phyloP scores from a whole-genome alignment of 371 early-diverging fungal species.

The Saksenaea oblongispora region DNA sequence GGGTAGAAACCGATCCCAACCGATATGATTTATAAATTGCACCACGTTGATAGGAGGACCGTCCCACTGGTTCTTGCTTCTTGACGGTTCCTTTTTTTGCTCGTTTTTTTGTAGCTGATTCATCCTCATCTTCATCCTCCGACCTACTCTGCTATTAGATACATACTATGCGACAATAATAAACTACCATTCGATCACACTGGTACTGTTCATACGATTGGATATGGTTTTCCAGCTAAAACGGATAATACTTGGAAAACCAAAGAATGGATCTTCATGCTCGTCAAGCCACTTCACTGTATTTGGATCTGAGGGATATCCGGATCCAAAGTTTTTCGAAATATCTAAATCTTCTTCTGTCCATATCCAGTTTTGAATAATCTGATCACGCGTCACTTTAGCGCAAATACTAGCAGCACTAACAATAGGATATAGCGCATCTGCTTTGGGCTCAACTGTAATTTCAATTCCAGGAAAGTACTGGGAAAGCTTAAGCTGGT shows the following conservation, averaged over 20 bases:
- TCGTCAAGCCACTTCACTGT: constrained; percentile 89
- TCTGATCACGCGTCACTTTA: constrained; percentile 94
- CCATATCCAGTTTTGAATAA: constrained; percentile 84
- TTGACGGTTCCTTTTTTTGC: neutral
- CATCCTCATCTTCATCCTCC: constrained; percentile 28
- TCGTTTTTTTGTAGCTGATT: constrained; percentile 12
- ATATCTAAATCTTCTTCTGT: constrained; percentile 59
- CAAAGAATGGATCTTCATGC: constrained; percentile 87
- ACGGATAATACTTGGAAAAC: constrained; percentile 90
- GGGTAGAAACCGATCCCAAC: constrained; percentile 10
- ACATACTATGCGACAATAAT: neutral
- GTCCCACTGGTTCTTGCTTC: neutral
- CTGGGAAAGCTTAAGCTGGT: constrained; percentile 74
- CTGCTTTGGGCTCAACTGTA: constrained; percentile 95
- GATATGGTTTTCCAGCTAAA: constrained; percentile 96
- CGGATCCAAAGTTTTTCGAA: constrained; percentile 85
- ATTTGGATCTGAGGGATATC: constrained; percentile 98
- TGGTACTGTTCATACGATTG: constrained; percentile 64
- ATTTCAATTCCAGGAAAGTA: constrained; percentile 79
- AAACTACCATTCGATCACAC: constrained; percentile 47
- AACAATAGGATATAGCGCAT: constrained; percentile 95
- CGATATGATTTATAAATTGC: constrained; percentile 13
- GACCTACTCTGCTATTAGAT: constrained; percentile 14
- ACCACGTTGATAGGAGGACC: constrained; percentile 4
- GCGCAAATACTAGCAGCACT: constrained; percentile 99